Percentiles rank a stretch among this genome's conserved stretches.
Conservation (phyloP, 202 grass and related monocot genomes). For the Panicum virgatum region DNA sequence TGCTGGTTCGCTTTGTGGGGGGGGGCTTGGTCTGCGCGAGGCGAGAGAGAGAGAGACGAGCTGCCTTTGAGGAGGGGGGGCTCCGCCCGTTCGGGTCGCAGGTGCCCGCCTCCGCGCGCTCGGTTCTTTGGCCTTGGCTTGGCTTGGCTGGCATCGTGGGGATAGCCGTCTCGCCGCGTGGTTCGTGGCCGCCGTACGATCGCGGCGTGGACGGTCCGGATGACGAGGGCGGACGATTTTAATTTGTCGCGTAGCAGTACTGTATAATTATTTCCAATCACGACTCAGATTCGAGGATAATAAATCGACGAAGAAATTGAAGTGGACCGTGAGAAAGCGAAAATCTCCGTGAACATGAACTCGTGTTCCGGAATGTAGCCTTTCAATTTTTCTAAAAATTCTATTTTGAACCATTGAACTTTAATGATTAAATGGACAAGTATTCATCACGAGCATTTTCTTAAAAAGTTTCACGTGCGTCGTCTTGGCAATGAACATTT, state of each 20-base stretch:
- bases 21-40: not conserved
- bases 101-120: not conserved
- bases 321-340: too few species aligned
- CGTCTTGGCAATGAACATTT: too few species aligned
- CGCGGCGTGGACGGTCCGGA: not conserved
- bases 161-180: not conserved
- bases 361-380: too few species aligned
- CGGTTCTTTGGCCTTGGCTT: not conserved
- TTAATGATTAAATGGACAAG: too few species aligned
- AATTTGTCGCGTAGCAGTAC: not conserved
- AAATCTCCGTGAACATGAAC: too few species aligned
- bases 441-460: too few species aligned
- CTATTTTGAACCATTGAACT: too few species aligned
- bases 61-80: not conserved
- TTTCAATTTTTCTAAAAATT: too few species aligned
- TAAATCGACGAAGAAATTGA: too few species aligned
- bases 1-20: not conserved
- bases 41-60: not conserved
- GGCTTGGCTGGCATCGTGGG: not conserved
- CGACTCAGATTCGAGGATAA: too few species aligned
- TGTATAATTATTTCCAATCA: too few species aligned
- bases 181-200: constrained; percentile 7
- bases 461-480: too few species aligned
- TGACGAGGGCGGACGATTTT: not conserved
- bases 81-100: not conserved